Evolutionary conservation across 768 basidiomycete species (phyloP).

Genomic region (Jaapia argillacea): DNA sequence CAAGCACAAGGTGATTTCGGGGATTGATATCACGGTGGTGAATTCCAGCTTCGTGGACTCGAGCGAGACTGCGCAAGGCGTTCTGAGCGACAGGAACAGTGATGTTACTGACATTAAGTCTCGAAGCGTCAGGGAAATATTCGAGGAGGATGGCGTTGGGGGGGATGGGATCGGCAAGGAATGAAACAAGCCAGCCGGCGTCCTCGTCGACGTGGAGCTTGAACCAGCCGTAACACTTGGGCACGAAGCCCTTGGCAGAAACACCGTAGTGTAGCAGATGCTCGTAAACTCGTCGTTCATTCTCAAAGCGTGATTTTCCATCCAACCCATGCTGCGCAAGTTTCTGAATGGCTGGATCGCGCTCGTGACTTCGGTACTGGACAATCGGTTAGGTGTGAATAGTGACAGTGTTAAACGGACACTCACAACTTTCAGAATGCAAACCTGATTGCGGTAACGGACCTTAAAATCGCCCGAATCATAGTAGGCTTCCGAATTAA

Average conservation of each 20-base stretch:
- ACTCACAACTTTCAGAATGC: background rate
- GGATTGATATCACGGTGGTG: background rate
- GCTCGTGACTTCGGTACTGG: background rate
- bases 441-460: background rate
- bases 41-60: background rate
- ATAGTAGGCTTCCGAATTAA: background rate
- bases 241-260: slow-evolving; percentile 6
- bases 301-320: slow-evolving; percentile 2
- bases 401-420: too few species aligned
- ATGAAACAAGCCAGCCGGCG: background rate
- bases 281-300: slow-evolving; percentile 6
- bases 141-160: slow-evolving; percentile 7
- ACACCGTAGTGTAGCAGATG: slow-evolving; percentile 8
- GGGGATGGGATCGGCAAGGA: background rate
- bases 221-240: slow-evolving; percentile 10
- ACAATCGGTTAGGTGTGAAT: too few species aligned
- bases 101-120: background rate
- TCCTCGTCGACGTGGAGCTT: slow-evolving; percentile 5
- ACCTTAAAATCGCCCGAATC: background rate
- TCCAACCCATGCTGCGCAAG: background rate
- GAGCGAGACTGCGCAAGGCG: background rate
- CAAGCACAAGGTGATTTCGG: background rate
- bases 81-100: slow-evolving; percentile 1
- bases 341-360: background rate
- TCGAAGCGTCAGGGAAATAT: slow-evolving; percentile 4